Conservation (phyloP, 2,329 filamentous ascomycete genomes). For the Rutstroemia sp. region DNA sequence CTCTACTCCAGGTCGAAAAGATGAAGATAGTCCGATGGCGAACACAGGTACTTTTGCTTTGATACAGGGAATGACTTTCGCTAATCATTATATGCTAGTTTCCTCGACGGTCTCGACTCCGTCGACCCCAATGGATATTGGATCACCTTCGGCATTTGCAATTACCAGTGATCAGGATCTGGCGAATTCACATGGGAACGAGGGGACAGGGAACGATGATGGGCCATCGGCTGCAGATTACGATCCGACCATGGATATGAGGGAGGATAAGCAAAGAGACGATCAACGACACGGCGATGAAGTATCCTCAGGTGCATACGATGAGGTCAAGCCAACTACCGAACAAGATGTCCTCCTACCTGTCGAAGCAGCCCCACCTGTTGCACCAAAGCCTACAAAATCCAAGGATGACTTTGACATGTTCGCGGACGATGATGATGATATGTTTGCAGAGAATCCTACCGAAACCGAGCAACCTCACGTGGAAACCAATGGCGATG, state of each 20-base stretch:
- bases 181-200: conserved; percentile 50
- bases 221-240: conserved; percentile 90
- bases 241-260: conserved; percentile 81
- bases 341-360: conserved; percentile 44
- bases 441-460: conserved; percentile 53
- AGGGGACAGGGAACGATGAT: conserved; percentile 41
- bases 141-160: conserved; percentile 42
- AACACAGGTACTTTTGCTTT: conserved; percentile 32
- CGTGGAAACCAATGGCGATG: conserved; percentile 35
- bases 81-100: conserved; percentile 18
- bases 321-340: conserved; percentile 47
- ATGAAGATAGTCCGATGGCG: conserved; percentile 18
- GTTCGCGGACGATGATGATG: conserved; percentile 75
- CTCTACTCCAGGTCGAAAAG: conserved; percentile 24
- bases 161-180: conserved; percentile 61
- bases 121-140: conserved; percentile 25
- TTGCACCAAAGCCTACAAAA: conserved; percentile 35
- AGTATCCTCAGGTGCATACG: conserved; percentile 46
- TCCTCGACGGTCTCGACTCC: conserved; percentile 31
- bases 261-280: conserved; percentile 69
- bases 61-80: not conserved
- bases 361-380: conserved; percentile 25
- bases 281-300: conserved; percentile 55
- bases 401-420: conserved; percentile 69
- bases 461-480: conserved; percentile 31